Conservation (phyloP, 2,329 filamentous ascomycete species). For the Alternaria sp. region DNA sequence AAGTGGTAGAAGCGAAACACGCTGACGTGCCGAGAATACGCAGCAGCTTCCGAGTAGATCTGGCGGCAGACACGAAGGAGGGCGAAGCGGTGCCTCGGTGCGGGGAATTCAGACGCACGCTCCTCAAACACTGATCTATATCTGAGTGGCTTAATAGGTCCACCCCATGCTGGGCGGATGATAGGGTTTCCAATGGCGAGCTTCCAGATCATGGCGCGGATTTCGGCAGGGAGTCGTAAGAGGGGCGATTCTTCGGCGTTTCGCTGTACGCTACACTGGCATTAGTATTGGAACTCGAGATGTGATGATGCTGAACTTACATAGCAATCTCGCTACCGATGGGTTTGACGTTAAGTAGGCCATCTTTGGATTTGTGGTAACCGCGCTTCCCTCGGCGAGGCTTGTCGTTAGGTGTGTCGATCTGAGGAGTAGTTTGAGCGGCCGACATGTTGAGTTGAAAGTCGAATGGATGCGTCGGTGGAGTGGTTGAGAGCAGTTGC, state of each 20-base stretch:
- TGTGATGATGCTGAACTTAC: background rate
- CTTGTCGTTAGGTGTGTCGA: background rate
- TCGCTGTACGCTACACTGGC: background rate
- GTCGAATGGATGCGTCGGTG: background rate
- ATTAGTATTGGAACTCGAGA: background rate
- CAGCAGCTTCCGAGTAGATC: background rate
- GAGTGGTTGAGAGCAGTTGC: accelerated
- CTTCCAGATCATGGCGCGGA: background rate
- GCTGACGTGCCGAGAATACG: background rate
- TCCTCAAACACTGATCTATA: background rate
- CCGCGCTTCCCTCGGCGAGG: background rate
- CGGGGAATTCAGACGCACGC: background rate
- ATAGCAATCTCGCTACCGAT: background rate
- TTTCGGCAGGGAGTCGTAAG: background rate
- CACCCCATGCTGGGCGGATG: background rate
- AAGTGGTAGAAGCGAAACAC: background rate
- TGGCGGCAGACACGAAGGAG: background rate
- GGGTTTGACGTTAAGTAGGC: background rate
- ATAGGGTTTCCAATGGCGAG: background rate
- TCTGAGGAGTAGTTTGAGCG: background rate
- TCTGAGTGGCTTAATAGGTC: background rate
- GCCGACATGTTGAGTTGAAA: background rate
- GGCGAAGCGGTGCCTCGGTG: background rate
- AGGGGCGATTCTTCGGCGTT: background rate
- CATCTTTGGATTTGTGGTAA: background rate